Base-by-base conservation (phyloP, 164 flowering plant genomes). In the Kingdonia uniflora region DNA sequence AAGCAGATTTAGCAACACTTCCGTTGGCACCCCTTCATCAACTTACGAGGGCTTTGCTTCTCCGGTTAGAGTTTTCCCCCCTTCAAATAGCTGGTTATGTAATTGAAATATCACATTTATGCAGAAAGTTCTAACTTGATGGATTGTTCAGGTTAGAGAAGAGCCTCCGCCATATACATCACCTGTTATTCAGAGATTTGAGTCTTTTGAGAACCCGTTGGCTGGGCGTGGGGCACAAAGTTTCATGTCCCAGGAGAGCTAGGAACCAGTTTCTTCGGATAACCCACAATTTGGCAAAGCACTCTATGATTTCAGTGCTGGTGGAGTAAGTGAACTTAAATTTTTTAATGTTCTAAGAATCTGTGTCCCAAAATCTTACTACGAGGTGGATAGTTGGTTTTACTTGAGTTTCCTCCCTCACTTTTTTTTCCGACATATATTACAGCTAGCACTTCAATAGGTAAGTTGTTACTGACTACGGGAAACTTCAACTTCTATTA, bases 301-400 rank as follows among this genome's bases (percentile, higher is more conserved):
- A 62, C 83, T 92, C 1, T 92, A 92, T 65, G 99, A 92, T 70
- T 92, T 92, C 75, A 78, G 86, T 58, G 99, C 97, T 52, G 99
- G 99, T 51, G 97, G 99, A 87, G 99, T 84, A 59, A 69, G 53
- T 38, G 33, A 5, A 49, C 19, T 29, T 29, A 4, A 3, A 29
- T 29, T 29, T 29, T 29, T 29, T 29, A 4, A 29, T 8, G 6
- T 8, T 29, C 35, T 29, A 29, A 8, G 6, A 29, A 29, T 29
- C 35, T 29, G 35, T 29, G 35, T 4, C 35, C 35, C 35, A 29
- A 29, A 3, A 29, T 29, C 35, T 33, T 95, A 88, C 42, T 76
- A 94, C 54, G 99, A 94, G 73, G 96, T 94, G 35, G 99, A 94
- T 68, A 97, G 97, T 59, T 94, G 99, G 99, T 94, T 76, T 66